Conservation (phyloP, 1,284 basidiomycete genomes). For the Anthracocystis setariae region DNA sequence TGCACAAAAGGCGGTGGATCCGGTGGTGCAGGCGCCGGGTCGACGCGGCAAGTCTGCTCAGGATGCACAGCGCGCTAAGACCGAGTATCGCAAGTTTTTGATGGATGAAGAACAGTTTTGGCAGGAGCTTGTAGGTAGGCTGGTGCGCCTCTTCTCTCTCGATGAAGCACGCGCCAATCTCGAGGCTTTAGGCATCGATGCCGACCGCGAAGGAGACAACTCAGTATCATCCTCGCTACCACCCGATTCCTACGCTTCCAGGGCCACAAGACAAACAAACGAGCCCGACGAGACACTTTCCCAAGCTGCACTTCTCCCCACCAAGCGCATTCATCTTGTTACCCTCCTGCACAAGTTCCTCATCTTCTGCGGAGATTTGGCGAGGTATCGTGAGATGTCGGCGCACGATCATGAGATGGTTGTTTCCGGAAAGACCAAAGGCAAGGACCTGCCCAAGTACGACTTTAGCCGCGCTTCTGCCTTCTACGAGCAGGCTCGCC, state of each 20-base stretch:
- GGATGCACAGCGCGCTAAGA: constrained; percentile 37
- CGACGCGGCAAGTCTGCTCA: constrained; percentile 38
- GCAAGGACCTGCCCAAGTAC: constrained; percentile 20
- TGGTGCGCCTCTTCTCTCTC: constrained; percentile 57
- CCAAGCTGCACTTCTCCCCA: constrained; percentile 44
- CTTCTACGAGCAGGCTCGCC: constrained; percentile 62
- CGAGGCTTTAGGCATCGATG: constrained; percentile 47
- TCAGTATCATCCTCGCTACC: constrained; percentile 36
- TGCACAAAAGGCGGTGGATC: constrained; percentile 46
- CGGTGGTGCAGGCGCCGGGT: constrained; percentile 21
- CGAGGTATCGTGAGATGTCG: constrained; percentile 90
- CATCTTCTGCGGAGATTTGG: constrained; percentile 91
- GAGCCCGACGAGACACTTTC: constrained; percentile 44
- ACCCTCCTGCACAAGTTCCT: constrained; percentile 83
- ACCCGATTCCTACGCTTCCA: constrained; percentile 35
- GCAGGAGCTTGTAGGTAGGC: constrained; percentile 53
- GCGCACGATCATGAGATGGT: constrained; percentile 32
- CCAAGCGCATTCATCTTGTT: constrained; percentile 51
- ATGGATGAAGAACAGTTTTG: constrained; percentile 58
- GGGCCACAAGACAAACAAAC: constrained; percentile 30
- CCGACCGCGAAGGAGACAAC: constrained; percentile 40
- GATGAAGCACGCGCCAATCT: constrained; percentile 55
- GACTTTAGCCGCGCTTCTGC: constrained; percentile 57
- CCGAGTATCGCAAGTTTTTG: constrained; percentile 57
- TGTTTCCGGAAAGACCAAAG: constrained; percentile 14